phyloP scores from a whole-genome alignment of 2,329 filamentous ascomycete species.

The Neonectria magnoliae region DNA sequence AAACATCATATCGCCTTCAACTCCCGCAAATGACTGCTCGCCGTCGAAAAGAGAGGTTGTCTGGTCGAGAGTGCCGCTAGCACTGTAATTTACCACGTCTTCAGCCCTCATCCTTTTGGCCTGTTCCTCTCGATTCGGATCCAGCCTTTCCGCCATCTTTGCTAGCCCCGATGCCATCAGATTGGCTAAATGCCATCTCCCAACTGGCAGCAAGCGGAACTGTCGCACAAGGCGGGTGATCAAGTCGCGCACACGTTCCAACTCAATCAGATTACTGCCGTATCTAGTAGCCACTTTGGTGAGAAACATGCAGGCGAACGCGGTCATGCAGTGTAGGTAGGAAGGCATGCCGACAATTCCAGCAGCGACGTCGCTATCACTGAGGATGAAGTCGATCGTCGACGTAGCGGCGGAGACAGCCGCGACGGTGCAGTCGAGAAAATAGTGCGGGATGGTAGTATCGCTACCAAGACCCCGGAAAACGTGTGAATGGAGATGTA shows the following conservation, averaged over 20 bases:
- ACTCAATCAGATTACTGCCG: constrained; percentile 50
- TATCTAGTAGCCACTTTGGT: constrained; percentile 56
- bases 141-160: constrained; percentile 44
- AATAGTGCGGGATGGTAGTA: constrained; percentile 41
- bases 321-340: constrained; percentile 61
- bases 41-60: not conserved
- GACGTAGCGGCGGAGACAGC: constrained; percentile 50
- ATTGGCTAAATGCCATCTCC: constrained; percentile 57
- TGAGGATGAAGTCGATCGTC: constrained; percentile 54
- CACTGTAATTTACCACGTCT: not conserved
- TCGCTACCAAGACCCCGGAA: constrained; percentile 48
- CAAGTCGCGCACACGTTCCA: constrained; percentile 49
- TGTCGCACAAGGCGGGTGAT: constrained; percentile 50
- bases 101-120: not conserved
- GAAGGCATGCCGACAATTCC: constrained; percentile 55
- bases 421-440: constrained; percentile 40
- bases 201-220: constrained; percentile 53
- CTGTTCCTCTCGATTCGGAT: constrained; percentile 18
- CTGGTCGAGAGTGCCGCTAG: constrained; percentile 5
- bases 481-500: constrained; percentile 51
- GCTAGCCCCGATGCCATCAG: constrained; percentile 58
- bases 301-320: constrained; percentile 60
- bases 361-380: constrained; percentile 51
- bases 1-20: constrained; percentile 25
- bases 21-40: constrained; percentile 23